Evolutionary conservation across 306 rosid genomes (phyloP).

Genomic region (Neltuma alba): DNA sequence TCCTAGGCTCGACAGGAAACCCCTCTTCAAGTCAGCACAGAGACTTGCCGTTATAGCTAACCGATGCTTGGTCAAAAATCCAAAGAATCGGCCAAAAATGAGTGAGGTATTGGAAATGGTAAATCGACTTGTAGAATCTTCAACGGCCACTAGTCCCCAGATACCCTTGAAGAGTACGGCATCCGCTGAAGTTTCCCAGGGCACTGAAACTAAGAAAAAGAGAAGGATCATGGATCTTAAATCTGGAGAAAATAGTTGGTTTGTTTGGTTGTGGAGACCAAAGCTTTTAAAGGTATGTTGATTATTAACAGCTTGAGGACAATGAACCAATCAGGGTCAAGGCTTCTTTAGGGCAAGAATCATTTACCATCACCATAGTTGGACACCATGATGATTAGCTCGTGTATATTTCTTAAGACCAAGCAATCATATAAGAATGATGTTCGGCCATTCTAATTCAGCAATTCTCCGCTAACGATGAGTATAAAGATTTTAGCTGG

Average conservation of each 20-base stretch:
- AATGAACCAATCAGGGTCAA: slow-evolving; percentile 25
- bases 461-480: slow-evolving; percentile 29
- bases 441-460: slow-evolving; percentile 24
- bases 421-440: not conserved
- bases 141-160: slow-evolving; percentile 45
- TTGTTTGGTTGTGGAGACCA: slow-evolving; percentile 53
- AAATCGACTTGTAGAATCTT: slow-evolving; percentile 51
- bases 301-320: slow-evolving; percentile 35
- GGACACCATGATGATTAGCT: slow-evolving; percentile 23
- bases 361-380: slow-evolving; percentile 11
- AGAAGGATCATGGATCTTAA: slow-evolving; percentile 46
- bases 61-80: slow-evolving; percentile 77
- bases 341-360: slow-evolving; percentile 38
- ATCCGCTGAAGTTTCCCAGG: slow-evolving; percentile 44
- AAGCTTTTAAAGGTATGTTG: slow-evolving; percentile 65
- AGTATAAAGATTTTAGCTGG: slow-evolving; percentile 22
- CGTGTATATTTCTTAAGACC: slow-evolving; percentile 20
- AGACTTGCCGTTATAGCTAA: slow-evolving; percentile 78
- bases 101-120: slow-evolving; percentile 88
- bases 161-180: slow-evolving; percentile 50
- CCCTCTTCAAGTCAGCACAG: slow-evolving; percentile 65
- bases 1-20: slow-evolving; percentile 85
- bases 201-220: slow-evolving; percentile 46
- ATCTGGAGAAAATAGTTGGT: slow-evolving; percentile 61
- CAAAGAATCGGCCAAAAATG: slow-evolving; percentile 95